Base-by-base conservation (phyloP, 192 early-diverging fungal species). In the Podila horticola region DNA sequence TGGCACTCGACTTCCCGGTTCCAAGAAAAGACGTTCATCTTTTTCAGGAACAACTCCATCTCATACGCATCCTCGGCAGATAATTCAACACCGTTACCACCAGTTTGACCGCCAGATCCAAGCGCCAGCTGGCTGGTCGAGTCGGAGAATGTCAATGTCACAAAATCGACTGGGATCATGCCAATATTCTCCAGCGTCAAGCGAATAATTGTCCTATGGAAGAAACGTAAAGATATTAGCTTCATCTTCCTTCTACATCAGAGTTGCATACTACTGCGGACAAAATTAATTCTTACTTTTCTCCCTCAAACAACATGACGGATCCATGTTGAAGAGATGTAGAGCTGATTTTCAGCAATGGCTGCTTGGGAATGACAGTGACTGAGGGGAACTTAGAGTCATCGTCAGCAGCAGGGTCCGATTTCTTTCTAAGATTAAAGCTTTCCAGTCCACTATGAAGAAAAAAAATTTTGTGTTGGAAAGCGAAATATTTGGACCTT, bases 301-400 rank as follows among this genome's bases (percentile, higher is more conserved):
- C 94, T 34, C 94, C 94, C 64, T 96, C 94, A 69, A 92, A 95
- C 12, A 95, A 66, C 92, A 95, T 95, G 19, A 94, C 71, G 9
- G 94, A 92, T 55, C 89, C 86, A 67, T 92, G 88, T 72, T 83
- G 76, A n/a, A 82, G 77, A 29, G 82, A 92, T 24, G 84, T 90
- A 20, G 67, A 86, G 64, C 74, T 91, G 34, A 95, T 88, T 67
- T 95, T 90, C 24, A 95, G 61, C 26, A 92, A 64, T 4, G 94
- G 93, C 50, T 92, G 93, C 13, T 82, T 77, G 24, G 86, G 83
- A 52, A 95, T 91, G 20, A 95, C 91, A 28, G 75, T 79, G 26
- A 92, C 82, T 2, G 74, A 75, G 5, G 82, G 48, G 69, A 85
- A 85, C 58, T 73, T 82, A 5, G 72, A 30, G n/a, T 75, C 59